Base-by-base conservation (phyloP, 441 rosid species). In the Gossypium gossypioides region DNA sequence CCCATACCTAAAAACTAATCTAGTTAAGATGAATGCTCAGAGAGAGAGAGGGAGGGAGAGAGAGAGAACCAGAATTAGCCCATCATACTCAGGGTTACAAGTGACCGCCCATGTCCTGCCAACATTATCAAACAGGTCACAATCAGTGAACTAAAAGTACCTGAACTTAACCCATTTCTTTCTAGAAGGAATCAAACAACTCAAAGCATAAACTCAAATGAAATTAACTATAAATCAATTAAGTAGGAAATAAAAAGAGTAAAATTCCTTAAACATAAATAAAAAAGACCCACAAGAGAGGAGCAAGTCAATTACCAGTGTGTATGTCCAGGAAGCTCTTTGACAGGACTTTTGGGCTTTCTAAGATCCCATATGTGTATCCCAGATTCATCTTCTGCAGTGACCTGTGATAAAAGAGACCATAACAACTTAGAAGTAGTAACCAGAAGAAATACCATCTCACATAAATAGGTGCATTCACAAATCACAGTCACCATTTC, bases 61-160 rank as follows among this genome's bases (percentile, higher is more conserved):
- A 77, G 80, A 69, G 80, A 62, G 51, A 72, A 91, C 97, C 97
- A 94, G 81, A 81, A 94, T 81, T 74, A 92, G 80, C 37, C 93
- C 97, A 64, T 85, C 90, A 64, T 87, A 89, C 80, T 89, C 91
- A 62, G 97, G 97, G 75, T 92, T 94, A 77, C 96, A 94, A 19
- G 79, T 81, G 70, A 94, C 88, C 72, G 97, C 84, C 92, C 99
- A 94, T 25, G 99, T 84, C 99, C 97, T 94, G 90, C 81, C 79
- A 85, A 80, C 55, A 81, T 64, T 69, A 50, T 72, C 13, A 63
- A 65, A 75, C 24, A 69, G 13, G 51, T 50, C 56, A 61, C 56
- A 72, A 70, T 72, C 42, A 73, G 69, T 51, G 59, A 68, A 51
- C 27, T 40, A 71, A 34, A 57, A 74, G 34, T 25, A 74, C 70